Base-by-base conservation (phyloP, 352 stramenopile species). In the Globisporangium takayamanum region DNA sequence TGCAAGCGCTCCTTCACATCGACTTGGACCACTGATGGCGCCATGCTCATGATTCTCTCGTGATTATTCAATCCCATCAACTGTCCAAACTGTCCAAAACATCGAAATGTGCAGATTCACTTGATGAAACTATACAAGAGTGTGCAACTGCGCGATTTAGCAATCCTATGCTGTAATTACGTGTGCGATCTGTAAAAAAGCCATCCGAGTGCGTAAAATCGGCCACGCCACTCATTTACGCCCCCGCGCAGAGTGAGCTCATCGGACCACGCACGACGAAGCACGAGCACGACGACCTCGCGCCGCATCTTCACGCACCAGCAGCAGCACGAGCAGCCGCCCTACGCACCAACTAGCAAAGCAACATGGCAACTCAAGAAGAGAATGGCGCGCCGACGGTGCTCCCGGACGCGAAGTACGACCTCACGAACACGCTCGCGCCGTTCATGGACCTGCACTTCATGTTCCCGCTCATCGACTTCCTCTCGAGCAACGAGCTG, bases 381-480 rank as follows among this genome's bases (percentile, higher is more conserved):
- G 77, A 86, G 36, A 73, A 58, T 48, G 74, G 59, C 14, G 67
- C 54, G 59, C 62, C 70, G 52, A 66, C 62, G 45, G 80, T 86
- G 44, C 68, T 71, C 18, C 74, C 79, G 10, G 76, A 89, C 44
- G 73, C 84, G 58, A 76, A 89, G 65, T 98, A 97, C 75, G 94
- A 98, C 70, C 80, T 98, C 55, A 98, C 95, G 51, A 96, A 96
- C 67, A 84, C 79, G 63, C 80, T 98, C 58, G 93, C 90, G 58
- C 90, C 94, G 54, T 98, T 96, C 73, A 93, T 98, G 78, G 95
- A 98, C 68, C 81, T 97, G 49, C 95, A 98, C 87, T 97, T 98
- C 73, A 97, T 98, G 84, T 98, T 98, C 79, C 94, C 94, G 63
- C 77, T 98, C 50, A 94, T 98, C 62, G 93, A 98, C 68, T 98